These are phyloP conservation scores for Lumnitzera littorea DNA, from an alignment of 345 rosid species.

Conservation along the genomic window DNA sequence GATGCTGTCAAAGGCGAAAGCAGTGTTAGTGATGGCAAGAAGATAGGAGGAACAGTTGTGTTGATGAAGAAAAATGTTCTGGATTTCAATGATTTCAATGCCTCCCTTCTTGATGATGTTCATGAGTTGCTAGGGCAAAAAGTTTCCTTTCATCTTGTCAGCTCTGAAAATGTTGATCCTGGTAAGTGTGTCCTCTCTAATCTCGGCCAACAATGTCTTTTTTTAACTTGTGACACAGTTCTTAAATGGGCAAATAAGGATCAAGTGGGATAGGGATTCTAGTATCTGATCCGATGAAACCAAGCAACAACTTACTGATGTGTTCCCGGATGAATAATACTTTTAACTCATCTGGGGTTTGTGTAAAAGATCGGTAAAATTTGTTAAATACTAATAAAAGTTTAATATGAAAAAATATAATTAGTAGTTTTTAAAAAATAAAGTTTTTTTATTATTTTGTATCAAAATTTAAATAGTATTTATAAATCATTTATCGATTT, in stretches of 20 bases:
- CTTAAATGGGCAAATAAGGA: neutral
- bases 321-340: too few relatives aligned
- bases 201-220: neutral
- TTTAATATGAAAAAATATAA: too few relatives aligned
- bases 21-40: neutral
- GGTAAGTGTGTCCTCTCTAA: slow-evolving; percentile 10
- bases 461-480: too few relatives aligned
- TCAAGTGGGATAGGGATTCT: too few relatives aligned
- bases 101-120: slow-evolving; percentile 54
- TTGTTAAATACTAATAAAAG: too few relatives aligned
- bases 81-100: slow-evolving; percentile 71
- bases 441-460: too few relatives aligned
- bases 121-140: slow-evolving; percentile 52
- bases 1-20: neutral
- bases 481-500: too few relatives aligned
- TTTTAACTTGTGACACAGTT: neutral
- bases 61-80: slow-evolving; percentile 86
- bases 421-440: too few relatives aligned
- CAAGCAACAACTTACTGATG: too few relatives aligned
- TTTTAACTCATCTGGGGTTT: too few relatives aligned
- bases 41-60: slow-evolving; percentile 47
- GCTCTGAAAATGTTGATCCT: slow-evolving; percentile 43
- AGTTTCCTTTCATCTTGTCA: slow-evolving; percentile 67
- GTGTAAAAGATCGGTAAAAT: too few relatives aligned
- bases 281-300: too few relatives aligned